These are phyloP conservation scores for Fusarium sp. DNA, from an alignment of 2,329 filamentous ascomycete species.

Conservation along the genomic window DNA sequence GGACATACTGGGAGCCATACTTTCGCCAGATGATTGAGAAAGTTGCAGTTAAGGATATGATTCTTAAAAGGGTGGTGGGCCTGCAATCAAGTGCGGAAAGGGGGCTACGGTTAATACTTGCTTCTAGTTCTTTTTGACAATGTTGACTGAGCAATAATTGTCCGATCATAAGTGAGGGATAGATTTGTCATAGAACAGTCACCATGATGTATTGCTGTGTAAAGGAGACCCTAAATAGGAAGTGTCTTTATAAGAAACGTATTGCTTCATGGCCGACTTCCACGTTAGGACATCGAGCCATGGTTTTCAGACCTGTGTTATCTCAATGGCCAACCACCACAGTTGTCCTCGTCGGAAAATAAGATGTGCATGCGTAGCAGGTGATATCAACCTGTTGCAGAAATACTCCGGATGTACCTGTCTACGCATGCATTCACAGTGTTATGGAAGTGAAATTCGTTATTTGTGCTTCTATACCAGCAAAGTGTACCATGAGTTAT, in stretches of 20 bases:
- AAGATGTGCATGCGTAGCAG: too few relatives aligned
- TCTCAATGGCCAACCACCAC: too few relatives aligned
- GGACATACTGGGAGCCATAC: conserved; percentile 34
- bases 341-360: too few relatives aligned
- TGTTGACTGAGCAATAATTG: conserved; percentile 46
- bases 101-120: not conserved
- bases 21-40: conserved; percentile 13
- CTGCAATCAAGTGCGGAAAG: not conserved
- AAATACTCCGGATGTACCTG: too few relatives aligned
- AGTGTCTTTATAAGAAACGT: too few relatives aligned
- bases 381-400: too few relatives aligned
- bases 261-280: too few relatives aligned
- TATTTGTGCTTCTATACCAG: not conserved
- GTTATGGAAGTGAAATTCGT: not conserved
- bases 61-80: not conserved
- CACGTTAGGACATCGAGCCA: too few relatives aligned
- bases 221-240: too few relatives aligned
- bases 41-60: not conserved
- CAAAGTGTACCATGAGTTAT: not conserved
- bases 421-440: too few relatives aligned
- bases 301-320: too few relatives aligned
- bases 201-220: too few relatives aligned
- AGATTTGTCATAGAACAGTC: conserved; percentile 68
- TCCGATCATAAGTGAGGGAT: conserved; percentile 62
- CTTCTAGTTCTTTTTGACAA: not conserved